Base-by-base conservation (phyloP, 192 early-diverging fungal species). In the Linnemannia elongata region DNA sequence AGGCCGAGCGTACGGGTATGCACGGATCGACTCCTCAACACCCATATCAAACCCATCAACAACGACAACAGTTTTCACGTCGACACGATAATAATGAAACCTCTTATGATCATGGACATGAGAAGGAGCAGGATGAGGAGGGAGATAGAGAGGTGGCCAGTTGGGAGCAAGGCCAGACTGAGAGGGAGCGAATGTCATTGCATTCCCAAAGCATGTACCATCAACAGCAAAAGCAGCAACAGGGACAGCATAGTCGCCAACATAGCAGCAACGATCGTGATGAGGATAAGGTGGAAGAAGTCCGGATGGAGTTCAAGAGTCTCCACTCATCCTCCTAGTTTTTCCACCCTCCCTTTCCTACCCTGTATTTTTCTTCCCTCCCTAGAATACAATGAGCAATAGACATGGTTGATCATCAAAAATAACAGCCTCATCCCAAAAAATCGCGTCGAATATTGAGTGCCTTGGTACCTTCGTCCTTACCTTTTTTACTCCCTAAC, bases 261-360 rank as follows among this genome's bases (percentile, higher is more conserved):
- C 52, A 66, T 13, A 17, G 76, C 15, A 68, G 20, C 4, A 54
- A 49, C 42, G 72, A 66, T 22, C 35, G 33, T 4, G 77, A 71
- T 41, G 39, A 63, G 15, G 72, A 82, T 24, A 70, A 52, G 42
- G 66, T 76, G 9, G 74, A 82, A 30, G 72, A 80, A 24, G 68
- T 82, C 12, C 80, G 80, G 8, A 82, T 75, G 47, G 80, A 74
- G 27, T 69, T 76, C 74, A 82, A 76, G 49, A 44, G 80, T 15
- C 54, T 82, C 27, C 36, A 27, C 12, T 42, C 70, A 42, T 44
- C 57, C 13, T 66, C 60, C 1, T 66, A 66, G 27, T 33, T 30
- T 60, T 60, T 60, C 24, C 54, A 55, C 54, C 54, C 54, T 52
- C 54, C 54, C 52, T 18, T 1, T 55, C 44, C 12, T 45, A 15